phyloP scores from a whole-genome alignment of 495 filamentous ascomycete species.

The Penicillium bovifimosum region DNA sequence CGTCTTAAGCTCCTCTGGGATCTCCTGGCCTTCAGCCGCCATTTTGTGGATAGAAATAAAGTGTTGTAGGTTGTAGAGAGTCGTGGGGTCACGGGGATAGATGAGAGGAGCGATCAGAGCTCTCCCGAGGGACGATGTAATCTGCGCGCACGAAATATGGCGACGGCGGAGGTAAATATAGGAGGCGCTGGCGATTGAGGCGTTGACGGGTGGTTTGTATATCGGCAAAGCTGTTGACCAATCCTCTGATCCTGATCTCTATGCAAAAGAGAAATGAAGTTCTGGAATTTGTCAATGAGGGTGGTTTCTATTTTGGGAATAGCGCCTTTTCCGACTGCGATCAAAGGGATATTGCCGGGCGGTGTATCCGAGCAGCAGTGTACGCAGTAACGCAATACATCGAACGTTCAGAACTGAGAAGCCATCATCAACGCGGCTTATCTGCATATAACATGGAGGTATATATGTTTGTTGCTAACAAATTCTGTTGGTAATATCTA shows the following conservation, averaged over 20 bases:
- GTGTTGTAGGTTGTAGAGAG: not conserved
- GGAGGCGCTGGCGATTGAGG: not conserved
- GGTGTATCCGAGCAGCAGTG: too few species aligned
- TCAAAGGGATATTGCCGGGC: conserved; percentile 1
- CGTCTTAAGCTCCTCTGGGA: conserved; percentile 35
- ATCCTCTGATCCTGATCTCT: conserved; percentile 17
- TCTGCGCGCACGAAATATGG: not conserved
- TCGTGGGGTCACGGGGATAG: conserved; percentile 6
- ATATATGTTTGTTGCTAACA: too few species aligned
- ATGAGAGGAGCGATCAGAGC: conserved; percentile 14
- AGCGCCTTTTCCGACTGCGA: conserved; percentile 17
- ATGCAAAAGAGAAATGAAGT: conserved; percentile 12
- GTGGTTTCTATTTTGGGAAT: conserved; percentile 29
- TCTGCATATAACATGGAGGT: too few species aligned
- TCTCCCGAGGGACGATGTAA: conserved; percentile 8
- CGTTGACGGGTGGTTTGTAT: not conserved
- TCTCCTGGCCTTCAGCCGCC: conserved; percentile 36
- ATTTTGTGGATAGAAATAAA: conserved; percentile 17
- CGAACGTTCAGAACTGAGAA: too few species aligned
- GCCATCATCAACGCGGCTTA: too few species aligned
- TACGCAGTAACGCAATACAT: too few species aligned
- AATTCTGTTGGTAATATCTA: too few species aligned
- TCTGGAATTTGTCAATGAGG: conserved; percentile 17
- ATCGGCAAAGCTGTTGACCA: conserved; percentile 4
- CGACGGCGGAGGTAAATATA: too few species aligned